These are phyloP conservation scores for Mucor racemosus DNA, from an alignment of 371 early-diverging fungal species.

Conservation along the genomic window DNA sequence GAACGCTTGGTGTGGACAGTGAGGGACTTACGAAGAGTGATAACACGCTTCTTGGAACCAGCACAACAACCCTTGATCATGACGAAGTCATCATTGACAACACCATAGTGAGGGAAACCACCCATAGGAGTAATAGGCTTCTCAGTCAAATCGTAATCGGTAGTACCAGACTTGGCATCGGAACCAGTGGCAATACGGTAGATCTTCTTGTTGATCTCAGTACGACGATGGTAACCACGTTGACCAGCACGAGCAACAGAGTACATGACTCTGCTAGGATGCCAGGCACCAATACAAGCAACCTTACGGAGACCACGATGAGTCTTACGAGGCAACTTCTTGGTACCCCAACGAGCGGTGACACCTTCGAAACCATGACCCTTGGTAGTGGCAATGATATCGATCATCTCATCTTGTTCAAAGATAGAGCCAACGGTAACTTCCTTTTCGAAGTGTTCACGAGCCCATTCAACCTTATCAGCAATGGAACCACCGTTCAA, in stretches of 20 bases:
- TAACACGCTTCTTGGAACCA: constrained; percentile 98
- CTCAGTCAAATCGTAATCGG: constrained; percentile 98
- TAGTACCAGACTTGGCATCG: constrained; percentile 87
- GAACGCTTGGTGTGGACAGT: constrained; percentile 93
- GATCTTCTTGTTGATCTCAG: constrained; percentile 99
- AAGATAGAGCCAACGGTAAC: constrained; percentile 92
- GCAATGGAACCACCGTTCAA: constrained; percentile 99
- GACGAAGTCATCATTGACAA: constrained; percentile 97
- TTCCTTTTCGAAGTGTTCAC: constrained; percentile 98
- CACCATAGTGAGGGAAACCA: constrained; percentile 99
- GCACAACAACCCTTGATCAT: constrained; percentile 99
- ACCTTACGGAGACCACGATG: constrained; percentile 99
- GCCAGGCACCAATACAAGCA: constrained; percentile 99
- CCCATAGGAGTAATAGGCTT: constrained; percentile 99
- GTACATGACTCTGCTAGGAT: constrained; percentile 99
- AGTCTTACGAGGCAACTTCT: constrained; percentile 99
- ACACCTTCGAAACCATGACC: constrained; percentile 99
- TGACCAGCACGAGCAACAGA: constrained; percentile 99
- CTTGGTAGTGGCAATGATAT: constrained; percentile 99
- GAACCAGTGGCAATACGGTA: constrained; percentile 97
- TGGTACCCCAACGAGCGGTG: constrained; percentile 99
- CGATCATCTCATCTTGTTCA: constrained; percentile 98
- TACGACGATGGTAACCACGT: constrained; percentile 99
- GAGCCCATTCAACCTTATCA: constrained; percentile 99
- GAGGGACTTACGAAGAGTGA: constrained; percentile 99